Base-by-base conservation (phyloP, 768 basidiomycete species). In the Candolleomyces eurysporus region DNA sequence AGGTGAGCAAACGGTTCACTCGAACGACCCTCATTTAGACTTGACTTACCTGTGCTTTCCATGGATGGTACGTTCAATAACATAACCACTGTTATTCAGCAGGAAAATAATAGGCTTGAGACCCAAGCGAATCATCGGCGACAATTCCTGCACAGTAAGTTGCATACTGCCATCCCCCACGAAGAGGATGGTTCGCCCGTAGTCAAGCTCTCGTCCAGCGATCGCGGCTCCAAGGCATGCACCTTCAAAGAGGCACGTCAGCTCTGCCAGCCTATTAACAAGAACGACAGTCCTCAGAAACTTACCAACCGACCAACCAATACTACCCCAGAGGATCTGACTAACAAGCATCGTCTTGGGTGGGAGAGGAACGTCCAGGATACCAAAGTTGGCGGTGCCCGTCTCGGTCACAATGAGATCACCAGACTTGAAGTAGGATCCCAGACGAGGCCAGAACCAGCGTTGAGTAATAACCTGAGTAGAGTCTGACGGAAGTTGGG, bases 361-460 rank as follows among this genome's bases (percentile, higher is more conserved):
- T 0, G 96, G 96, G 11, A 96, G 75, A 1, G 88, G 86, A 32
- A 93, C 82, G 62, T 92, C 92, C 45, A 94, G 71, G 51, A 96
- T 83, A 49, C 95, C 96, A 70, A 96, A 97, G 63, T 80, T 88
- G 13, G 91, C 86, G 0, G 93, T 95, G 4, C 93, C 95, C 13
- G 95, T 98, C 75, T 98, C 96, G 2, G 92, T 86, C 48, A 97
- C 74, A 61, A 97, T 84, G 39, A 96, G 84, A 72, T 93, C 93
- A 39, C 82, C 77, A 21, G 83, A 73, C 63, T 74, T 78, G 76
- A 95, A 91, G 79, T 93, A 94, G 60, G 79, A 71, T 9, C 84
- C 82, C 11, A 95, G 66, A 36, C 87, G 84, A 1, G 92, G 91
- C 94, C 94, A 96, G 69, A 96, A 84, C 81, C 86, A 93, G 13